phyloP scores from a whole-genome alignment of 768 basidiomycete species.

The Panaeolus cyanescens region DNA sequence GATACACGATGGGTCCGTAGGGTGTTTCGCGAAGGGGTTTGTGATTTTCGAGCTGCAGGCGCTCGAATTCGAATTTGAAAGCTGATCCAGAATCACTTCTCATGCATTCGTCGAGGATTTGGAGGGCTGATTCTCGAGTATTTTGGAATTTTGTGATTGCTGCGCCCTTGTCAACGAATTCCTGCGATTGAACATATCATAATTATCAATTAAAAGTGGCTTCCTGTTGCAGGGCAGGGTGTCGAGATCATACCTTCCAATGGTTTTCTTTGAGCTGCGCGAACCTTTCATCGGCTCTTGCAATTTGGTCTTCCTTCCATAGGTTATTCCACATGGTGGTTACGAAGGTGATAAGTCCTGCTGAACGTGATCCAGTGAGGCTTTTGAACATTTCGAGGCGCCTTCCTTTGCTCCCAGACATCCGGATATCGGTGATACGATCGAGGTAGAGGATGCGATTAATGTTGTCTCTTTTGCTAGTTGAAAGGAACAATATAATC shows the following conservation, averaged over 20 bases:
- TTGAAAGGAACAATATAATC: too few species aligned
- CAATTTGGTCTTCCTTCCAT: neutral
- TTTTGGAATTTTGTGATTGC: neutral
- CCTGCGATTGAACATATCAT: neutral
- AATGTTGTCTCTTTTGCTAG: too few species aligned
- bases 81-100: too few species aligned
- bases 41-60: too few species aligned
- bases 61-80: too few species aligned
- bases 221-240: too few species aligned
- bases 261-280: neutral
- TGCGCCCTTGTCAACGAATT: neutral
- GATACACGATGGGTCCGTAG: too few species aligned
- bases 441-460: neutral
- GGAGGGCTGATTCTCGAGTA: too few species aligned
- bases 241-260: neutral
- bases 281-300: neutral
- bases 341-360: neutral
- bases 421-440: neutral
- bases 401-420: neutral
- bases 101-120: too few species aligned
- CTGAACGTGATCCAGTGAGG: neutral
- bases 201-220: neutral
- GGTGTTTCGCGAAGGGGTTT: too few species aligned
- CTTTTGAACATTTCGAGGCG: neutral
- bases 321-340: neutral